Base-by-base conservation (phyloP, 2,329 filamentous ascomycete species). In the Pseudogymnoascus sp. region DNA sequence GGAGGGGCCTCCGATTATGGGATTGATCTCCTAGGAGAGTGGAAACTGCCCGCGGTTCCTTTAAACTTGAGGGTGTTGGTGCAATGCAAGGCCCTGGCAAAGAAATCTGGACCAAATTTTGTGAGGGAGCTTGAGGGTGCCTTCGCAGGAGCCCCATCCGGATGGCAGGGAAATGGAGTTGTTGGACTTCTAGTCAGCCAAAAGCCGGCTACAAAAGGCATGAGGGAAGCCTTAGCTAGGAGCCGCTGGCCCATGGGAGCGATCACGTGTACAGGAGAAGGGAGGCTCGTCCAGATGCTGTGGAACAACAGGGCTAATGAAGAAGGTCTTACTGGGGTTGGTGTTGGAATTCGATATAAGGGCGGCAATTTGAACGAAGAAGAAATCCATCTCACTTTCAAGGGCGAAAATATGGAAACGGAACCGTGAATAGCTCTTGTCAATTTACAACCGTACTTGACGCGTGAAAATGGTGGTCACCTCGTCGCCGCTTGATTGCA, bases 51-150 rank as follows among this genome's bases (percentile, higher is more conserved):
- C 0, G 75, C 74, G 1, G 68, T 72, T 2, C 63, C 73, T 7
- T 26, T 61, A 11, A 42, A 61, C 3, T 69, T 86, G 36, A 78
- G 76, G 59, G 75, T 83, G 1, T 72, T 85, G 16, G 72, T 83
- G 16, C 90, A 93, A 73, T 93, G 90, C 79, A 95, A 93, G 74
- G 83, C 81, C 0, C 78, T 82, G 12, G 72, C 77, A 16, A 76
- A 77, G 64, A 77, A 78, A 54, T 73, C 79, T 11, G 69, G 69
- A 2, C 89, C 90, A 0, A 76, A 80, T 34, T 77, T 85, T 57
- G 76, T 91, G 7, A 83, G 90, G n/a, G 90, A 93, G 76, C 80
- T 93, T 2, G 89, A 91, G 71, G 93, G 93, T 3, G 85, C 91
- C 0, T 89, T 95, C 71, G 80, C 81, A 1, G 86, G 86, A 11